Conservation (phyloP, 345 rosid species). For the Bruguiera parviflora region DNA sequence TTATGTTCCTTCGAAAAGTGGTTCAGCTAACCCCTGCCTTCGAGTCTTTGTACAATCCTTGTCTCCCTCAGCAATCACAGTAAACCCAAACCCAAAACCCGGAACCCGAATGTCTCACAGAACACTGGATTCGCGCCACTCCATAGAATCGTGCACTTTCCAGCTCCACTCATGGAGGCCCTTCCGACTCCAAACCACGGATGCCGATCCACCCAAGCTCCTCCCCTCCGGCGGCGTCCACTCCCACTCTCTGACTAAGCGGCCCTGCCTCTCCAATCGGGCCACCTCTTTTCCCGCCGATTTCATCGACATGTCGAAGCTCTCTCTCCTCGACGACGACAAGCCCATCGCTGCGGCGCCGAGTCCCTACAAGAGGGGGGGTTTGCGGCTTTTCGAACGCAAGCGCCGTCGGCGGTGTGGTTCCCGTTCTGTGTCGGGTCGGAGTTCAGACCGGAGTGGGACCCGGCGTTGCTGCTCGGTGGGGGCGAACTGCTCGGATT, state of each 20-base stretch:
- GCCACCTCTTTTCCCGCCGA: conserved; percentile 73
- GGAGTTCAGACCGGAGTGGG: conserved; percentile 94
- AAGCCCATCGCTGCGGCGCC: conserved; percentile 23
- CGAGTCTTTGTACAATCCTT: no score
- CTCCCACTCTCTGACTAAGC: conserved; percentile 41
- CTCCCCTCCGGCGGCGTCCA: conserved; percentile 27
- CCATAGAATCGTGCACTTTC: conserved; percentile 73
- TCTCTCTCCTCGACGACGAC: conserved; percentile 73
- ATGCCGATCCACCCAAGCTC: conserved; percentile 42
- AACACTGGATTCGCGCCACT: conserved; percentile 50
- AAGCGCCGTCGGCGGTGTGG: conserved; percentile 80
- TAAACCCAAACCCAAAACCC: no score
- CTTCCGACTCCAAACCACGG: conserved; percentile 51
- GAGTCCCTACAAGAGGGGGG: conserved; percentile 29
- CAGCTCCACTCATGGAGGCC: conserved; percentile 95
- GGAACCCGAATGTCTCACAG: conserved; percentile 45
- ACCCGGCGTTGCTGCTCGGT: conserved; percentile 82
- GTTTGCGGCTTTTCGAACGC: conserved; percentile 47
- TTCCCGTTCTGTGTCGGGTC: conserved; percentile 84
- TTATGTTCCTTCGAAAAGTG: no score
- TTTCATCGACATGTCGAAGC: conserved; percentile 64
- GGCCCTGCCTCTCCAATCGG: conserved; percentile 94
- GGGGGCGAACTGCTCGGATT: conserved; percentile 91
- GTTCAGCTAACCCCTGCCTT: no score
- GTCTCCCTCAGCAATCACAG: no score